Percentiles rank a stretch among this genome's conserved stretches.
These are phyloP conservation scores for Paspalum vaginatum DNA, from an alignment of 176 grass and related monocot species.

Conservation along the genomic window DNA sequence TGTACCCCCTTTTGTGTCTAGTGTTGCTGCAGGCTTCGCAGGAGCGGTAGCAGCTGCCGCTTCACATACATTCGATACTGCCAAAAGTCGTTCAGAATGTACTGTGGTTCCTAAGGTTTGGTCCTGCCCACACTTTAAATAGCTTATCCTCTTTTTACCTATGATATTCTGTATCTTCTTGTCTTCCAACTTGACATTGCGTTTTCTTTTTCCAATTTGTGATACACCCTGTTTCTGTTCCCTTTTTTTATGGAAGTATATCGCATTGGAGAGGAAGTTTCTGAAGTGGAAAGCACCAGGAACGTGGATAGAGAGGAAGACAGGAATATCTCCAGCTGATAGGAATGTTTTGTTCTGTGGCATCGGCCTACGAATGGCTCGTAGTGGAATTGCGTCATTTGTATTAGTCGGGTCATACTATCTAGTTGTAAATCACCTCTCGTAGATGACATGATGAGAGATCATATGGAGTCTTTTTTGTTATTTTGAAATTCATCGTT, in stretches of 20 bases:
- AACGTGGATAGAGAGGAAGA: slow-evolving; percentile 82
- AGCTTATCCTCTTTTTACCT: background rate
- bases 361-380: slow-evolving; percentile 59
- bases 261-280: slow-evolving; percentile 85
- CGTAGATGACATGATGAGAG: slow-evolving; percentile 39
- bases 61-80: slow-evolving; percentile 93
- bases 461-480: background rate
- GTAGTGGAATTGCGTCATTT: slow-evolving; percentile 77
- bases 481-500: background rate
- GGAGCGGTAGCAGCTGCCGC: slow-evolving; percentile 69
- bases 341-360: slow-evolving; percentile 76
- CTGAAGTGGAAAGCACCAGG: slow-evolving; percentile 74
- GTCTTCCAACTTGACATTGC: slow-evolving; percentile 7
- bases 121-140: slow-evolving; percentile 11
- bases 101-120: slow-evolving; percentile 83
- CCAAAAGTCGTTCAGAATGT: slow-evolving; percentile 87
- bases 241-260: slow-evolving; percentile 54
- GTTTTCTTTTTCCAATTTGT: slow-evolving; percentile 13
- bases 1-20: slow-evolving; percentile 67
- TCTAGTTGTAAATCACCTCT: slow-evolving; percentile 60
- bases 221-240: slow-evolving; percentile 26
- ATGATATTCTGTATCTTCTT: background rate
- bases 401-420: slow-evolving; percentile 77
- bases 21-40: slow-evolving; percentile 83
- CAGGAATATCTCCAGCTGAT: slow-evolving; percentile 70